A percentile compares a stretch with the other conserved stretches of the same genome.
Conservation (phyloP, 371 early-diverging fungal genomes). For the Syncephalis fuscata region DNA sequence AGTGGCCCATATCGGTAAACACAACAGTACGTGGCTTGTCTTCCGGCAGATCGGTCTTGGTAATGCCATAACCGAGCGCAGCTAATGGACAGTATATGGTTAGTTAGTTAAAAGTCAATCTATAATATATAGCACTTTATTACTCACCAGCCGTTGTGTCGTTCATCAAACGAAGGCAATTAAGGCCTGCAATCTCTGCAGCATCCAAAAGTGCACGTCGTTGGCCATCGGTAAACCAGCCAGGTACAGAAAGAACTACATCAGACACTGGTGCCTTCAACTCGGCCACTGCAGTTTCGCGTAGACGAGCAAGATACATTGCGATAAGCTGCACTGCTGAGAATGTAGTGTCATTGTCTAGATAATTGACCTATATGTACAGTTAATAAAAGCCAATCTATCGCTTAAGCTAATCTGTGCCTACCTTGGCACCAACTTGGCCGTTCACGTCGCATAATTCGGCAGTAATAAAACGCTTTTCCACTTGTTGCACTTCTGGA, state of each 20-base stretch:
- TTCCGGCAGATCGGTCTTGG: constrained; percentile 91
- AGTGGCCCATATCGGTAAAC: constrained; percentile 92
- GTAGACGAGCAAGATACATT: constrained; percentile 88
- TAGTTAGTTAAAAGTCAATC: constrained; percentile 86
- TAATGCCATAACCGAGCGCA: constrained; percentile 94
- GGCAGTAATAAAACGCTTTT: constrained; percentile 63
- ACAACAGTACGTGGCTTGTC: constrained; percentile 83
- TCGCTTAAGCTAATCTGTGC: background rate
- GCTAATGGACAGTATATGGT: constrained; percentile 22
- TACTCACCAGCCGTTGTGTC: constrained; percentile 76
- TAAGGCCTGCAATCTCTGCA: constrained; percentile 81
- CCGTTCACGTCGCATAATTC: constrained; percentile 67
- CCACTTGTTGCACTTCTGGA: constrained; percentile 69
- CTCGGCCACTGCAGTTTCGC: constrained; percentile 73
- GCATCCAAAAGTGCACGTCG: constrained; percentile 81
- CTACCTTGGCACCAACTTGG: constrained; percentile 71
- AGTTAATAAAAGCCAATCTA: background rate
- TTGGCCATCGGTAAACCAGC: constrained; percentile 90
- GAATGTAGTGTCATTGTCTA: constrained; percentile 56
- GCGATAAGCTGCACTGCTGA: constrained; percentile 78
- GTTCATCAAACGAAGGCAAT: constrained; percentile 82
- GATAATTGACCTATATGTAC: constrained; percentile 30
- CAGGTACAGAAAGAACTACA: constrained; percentile 87
- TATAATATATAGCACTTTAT: constrained; percentile 48
- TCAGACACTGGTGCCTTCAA: constrained; percentile 76